Conservation (phyloP, 1,284 basidiomycete genomes). For the Cutaneotrichosporon curvatum region DNA sequence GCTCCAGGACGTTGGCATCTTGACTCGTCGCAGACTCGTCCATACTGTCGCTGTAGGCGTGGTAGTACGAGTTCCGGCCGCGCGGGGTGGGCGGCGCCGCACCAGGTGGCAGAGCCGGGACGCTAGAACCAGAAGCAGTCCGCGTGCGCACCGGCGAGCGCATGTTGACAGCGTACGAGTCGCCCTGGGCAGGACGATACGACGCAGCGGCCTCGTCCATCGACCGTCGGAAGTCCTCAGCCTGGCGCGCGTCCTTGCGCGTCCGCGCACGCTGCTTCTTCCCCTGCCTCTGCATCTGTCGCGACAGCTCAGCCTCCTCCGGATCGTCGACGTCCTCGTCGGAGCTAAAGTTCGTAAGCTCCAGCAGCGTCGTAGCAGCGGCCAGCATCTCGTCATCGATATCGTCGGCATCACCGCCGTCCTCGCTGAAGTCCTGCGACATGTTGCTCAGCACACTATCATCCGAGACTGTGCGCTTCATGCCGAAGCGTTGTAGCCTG, state of each 20-base stretch:
- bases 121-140: too few relatives aligned
- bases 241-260: conserved; percentile 22
- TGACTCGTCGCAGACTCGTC: too few relatives aligned
- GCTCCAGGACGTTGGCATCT: too few relatives aligned
- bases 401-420: conserved; percentile 27
- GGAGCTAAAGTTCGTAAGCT: conserved; percentile 74
- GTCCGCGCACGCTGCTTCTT: conserved; percentile 57
- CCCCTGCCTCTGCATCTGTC: conserved; percentile 60
- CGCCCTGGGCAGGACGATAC: too few relatives aligned
- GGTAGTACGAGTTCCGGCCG: too few relatives aligned
- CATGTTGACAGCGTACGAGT: too few relatives aligned
- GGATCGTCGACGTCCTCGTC: conserved; percentile 66
- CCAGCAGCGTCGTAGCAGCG: conserved; percentile 41
- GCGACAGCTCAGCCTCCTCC: conserved; percentile 59
- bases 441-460: conserved; percentile 32
- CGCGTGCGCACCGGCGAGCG: too few relatives aligned
- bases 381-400: conserved; percentile 12
- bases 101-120: too few relatives aligned
- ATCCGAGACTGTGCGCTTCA: conserved; percentile 34
- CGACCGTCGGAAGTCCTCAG: background rate
- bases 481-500: background rate
- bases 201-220: background rate
- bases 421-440: conserved; percentile 31
- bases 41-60: too few relatives aligned
- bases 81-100: too few relatives aligned